These are phyloP conservation scores for Hymenoscyphus salicellus DNA, from an alignment of 2,329 filamentous ascomycete species.

Conservation along the genomic window DNA sequence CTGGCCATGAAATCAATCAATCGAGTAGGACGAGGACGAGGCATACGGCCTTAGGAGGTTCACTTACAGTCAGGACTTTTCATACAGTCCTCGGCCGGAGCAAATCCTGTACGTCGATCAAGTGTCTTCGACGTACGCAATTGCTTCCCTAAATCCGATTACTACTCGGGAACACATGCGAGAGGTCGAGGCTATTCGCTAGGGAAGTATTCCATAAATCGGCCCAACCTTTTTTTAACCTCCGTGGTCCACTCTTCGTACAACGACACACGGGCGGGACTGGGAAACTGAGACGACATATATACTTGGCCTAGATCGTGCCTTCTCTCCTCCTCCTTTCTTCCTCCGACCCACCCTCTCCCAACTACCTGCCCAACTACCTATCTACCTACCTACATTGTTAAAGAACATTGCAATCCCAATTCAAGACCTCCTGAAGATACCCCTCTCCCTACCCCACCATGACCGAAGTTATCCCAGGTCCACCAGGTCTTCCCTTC, in stretches of 20 bases:
- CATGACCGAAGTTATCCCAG: constrained; percentile 51
- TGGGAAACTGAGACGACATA: constrained; percentile 2
- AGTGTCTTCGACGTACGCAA: neutral
- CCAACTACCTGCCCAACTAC: neutral
- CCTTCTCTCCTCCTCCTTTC: neutral
- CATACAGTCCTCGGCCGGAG: neutral
- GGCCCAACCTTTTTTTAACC: neutral
- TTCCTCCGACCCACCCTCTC: neutral
- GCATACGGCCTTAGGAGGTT: neutral
- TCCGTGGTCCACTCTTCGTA: neutral
- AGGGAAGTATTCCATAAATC: neutral
- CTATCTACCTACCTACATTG: neutral
- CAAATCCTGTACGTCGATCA: neutral
- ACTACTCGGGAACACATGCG: neutral
- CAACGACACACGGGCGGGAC: neutral
- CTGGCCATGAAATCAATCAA: neutral
- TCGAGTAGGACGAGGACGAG: neutral
- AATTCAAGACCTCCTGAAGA: neutral
- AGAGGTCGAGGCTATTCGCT: neutral
- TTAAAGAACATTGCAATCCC: neutral
- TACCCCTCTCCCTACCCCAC: neutral
- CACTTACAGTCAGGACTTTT: neutral
- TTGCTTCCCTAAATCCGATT: neutral
- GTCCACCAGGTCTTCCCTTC: constrained; percentile 61
- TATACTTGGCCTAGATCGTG: neutral